Percentiles rank a stretch among this genome's conserved stretches.
phyloP scores from a whole-genome alignment of 352 stramenopile genomes.

The Pythium diclinum region DNA sequence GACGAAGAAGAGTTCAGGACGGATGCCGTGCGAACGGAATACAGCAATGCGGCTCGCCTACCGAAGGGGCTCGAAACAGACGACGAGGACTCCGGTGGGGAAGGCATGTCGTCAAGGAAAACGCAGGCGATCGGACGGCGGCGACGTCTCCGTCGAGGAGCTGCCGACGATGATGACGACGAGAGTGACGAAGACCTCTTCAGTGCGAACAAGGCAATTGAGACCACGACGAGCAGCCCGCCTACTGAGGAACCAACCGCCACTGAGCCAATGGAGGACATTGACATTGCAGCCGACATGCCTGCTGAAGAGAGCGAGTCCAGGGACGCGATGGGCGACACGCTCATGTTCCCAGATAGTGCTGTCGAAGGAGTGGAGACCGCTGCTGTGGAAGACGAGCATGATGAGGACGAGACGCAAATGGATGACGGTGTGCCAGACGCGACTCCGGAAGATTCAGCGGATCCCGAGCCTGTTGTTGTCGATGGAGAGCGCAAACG shows the following conservation, averaged over 20 bases:
- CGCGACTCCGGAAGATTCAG: background rate
- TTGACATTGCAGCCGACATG: background rate
- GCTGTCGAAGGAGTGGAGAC: background rate
- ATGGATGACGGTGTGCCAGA: background rate
- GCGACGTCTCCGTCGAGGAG: constrained; percentile 11
- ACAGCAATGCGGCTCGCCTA: constrained; percentile 12
- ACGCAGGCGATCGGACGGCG: background rate
- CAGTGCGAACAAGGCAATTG: background rate
- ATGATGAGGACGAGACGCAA: background rate
- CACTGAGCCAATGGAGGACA: constrained; percentile 4
- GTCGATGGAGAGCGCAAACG: background rate
- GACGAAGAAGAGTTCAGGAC: constrained; percentile 22
- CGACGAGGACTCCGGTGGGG: constrained; percentile 19
- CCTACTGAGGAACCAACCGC: background rate
- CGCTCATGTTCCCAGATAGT: constrained; percentile 11
- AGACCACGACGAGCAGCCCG: background rate
- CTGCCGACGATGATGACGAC: constrained; percentile 17
- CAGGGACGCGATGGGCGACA: constrained; percentile 12
- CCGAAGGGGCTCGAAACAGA: constrained; percentile 16
- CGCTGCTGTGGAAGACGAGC: background rate
- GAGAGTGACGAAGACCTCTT: constrained; percentile 23
- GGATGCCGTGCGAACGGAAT: constrained; percentile 1
- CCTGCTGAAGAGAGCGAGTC: constrained; percentile 4
- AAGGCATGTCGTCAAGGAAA: background rate
- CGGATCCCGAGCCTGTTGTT: background rate